These are phyloP conservation scores for Nothopassalora personata DNA, from an alignment of 2,329 filamentous ascomycete genomes.

Conservation along the genomic window DNA sequence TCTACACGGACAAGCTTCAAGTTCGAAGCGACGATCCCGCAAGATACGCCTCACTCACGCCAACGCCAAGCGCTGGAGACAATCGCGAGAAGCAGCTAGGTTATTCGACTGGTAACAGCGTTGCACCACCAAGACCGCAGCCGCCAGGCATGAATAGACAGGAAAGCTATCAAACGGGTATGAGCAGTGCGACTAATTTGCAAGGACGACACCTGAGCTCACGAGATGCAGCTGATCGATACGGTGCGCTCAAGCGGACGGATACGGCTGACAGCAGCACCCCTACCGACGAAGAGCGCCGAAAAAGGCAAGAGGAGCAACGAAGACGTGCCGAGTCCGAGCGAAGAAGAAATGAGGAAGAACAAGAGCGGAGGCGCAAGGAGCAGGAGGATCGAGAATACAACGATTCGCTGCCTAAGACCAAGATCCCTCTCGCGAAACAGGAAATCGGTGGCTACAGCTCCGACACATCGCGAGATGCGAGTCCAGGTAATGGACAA, in stretches of 20 bases:
- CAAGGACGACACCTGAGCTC: conserved; percentile 17
- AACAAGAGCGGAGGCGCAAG: conserved; percentile 49
- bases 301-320: conserved; percentile 38
- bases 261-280: conserved; percentile 31
- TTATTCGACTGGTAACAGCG: conserved; percentile 42
- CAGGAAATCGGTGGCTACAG: conserved; percentile 73
- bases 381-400: conserved; percentile 71
- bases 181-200: conserved; percentile 19
- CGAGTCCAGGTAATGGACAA: conserved; percentile 41
- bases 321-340: conserved; percentile 36
- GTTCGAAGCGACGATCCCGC: conserved; percentile 68
- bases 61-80: conserved; percentile 55
- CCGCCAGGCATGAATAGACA: conserved; percentile 42
- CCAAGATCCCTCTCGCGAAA: conserved; percentile 72
- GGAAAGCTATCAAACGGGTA: conserved; percentile 40
- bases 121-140: conserved; percentile 45
- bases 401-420: conserved; percentile 82
- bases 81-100: conserved; percentile 46
- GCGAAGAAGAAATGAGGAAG: conserved; percentile 40
- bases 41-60: conserved; percentile 62
- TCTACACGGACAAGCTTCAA: conserved; percentile 73
- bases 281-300: conserved; percentile 36
- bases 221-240: conserved; percentile 26
- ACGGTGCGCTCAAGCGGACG: conserved; percentile 23
- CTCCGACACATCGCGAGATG: conserved; percentile 37